These are phyloP conservation scores for Lepidopterella palustris DNA, from an alignment of 495 filamentous ascomycete species.

Conservation along the genomic window DNA sequence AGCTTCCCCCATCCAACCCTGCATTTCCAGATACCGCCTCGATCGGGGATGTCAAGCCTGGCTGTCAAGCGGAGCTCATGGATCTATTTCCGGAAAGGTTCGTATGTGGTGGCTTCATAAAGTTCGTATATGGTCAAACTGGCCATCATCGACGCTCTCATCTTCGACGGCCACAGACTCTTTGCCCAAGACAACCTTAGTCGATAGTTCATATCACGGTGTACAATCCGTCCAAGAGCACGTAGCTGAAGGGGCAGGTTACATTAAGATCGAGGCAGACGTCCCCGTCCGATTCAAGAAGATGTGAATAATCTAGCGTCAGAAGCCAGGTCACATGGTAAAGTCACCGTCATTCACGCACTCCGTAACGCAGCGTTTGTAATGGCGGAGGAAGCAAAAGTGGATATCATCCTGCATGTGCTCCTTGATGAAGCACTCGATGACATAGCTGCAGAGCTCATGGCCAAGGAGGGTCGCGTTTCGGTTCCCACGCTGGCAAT, in stretches of 20 bases:
- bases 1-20: no score
- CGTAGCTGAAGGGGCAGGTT: no score
- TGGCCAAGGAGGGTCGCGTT: conserved; percentile 22
- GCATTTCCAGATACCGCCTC: no score
- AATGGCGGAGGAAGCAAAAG: conserved; percentile 28
- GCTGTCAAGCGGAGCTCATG: no score
- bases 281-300: no score
- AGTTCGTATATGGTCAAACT: background rate
- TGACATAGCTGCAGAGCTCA: conserved; percentile 12
- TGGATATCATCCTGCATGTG: conserved; percentile 36
- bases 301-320: conserved; percentile 30
- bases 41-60: no score
- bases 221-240: no score
- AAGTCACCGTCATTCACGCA: conserved; percentile 34
- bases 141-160: background rate
- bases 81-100: no score
- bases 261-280: no score
- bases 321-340: conserved; percentile 22
- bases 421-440: conserved; percentile 32
- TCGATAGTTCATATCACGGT: no score
- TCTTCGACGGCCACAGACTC: background rate
- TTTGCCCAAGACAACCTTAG: no score
- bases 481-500: conserved; percentile 35
- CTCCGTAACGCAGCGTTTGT: conserved; percentile 15
- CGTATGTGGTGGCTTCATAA: no score